Percentiles rank a stretch among this genome's conserved stretches.
phyloP scores from a whole-genome alignment of 768 basidiomycete species.

The Panaeolus cyanescens region DNA sequence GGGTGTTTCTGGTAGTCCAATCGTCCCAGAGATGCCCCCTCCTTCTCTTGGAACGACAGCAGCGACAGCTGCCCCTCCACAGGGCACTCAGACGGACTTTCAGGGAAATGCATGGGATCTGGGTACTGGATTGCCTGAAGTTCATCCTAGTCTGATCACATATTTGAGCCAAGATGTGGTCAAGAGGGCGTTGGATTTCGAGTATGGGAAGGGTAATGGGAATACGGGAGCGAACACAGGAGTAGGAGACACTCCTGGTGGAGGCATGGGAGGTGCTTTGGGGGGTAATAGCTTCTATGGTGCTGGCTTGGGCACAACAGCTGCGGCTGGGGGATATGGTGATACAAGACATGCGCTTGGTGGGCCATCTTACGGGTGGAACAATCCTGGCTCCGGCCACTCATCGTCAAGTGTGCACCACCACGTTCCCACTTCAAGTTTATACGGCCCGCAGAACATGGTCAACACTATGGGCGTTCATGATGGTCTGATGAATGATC shows the following conservation, averaged over 20 bases:
- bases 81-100: background rate
- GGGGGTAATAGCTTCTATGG: background rate
- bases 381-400: no score
- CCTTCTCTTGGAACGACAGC: conserved; percentile 1
- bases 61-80: background rate
- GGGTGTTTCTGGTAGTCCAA: background rate
- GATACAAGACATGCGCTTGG: no score
- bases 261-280: background rate
- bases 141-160: conserved; percentile 32
- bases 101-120: background rate
- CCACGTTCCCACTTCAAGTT: background rate
- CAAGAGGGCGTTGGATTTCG: conserved; percentile 14
- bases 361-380: no score
- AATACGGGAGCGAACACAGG: conserved; percentile 1
- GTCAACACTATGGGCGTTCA: background rate
- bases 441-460: background rate
- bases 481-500: no score
- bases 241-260: background rate
- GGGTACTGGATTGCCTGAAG: conserved; percentile 20
- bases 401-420: background rate
- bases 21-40: background rate
- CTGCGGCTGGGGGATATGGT: no score
- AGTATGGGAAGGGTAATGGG: background rate
- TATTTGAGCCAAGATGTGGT: conserved; percentile 32
- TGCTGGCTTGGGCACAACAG: no score